Percentiles rank a stretch among this genome's conserved stretches.
These are phyloP conservation scores for slime mould (Dictyostelium discoideum) DNA, from an alignment of 78 protist species.

Conservation along the genomic window DNA sequence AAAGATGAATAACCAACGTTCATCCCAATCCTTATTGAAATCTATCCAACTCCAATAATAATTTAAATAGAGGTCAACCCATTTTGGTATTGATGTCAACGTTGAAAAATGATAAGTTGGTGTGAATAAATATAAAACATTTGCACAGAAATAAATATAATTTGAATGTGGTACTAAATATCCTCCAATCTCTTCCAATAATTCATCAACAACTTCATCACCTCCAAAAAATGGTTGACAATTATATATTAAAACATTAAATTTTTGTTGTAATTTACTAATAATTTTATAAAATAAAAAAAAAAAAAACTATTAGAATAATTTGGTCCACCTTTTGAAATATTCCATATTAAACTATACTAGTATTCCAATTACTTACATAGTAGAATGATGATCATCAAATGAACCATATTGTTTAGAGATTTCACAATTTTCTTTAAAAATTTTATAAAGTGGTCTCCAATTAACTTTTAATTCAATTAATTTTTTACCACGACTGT, in stretches of 20 bases:
- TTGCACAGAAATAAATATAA: background rate
- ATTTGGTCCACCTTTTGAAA: no score
- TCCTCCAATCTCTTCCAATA: background rate
- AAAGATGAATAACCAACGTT: conserved; percentile 13
- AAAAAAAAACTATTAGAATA: background rate
- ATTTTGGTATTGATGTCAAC: background rate
- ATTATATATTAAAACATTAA: background rate
- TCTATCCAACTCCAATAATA: conserved; percentile 41
- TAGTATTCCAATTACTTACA: background rate
- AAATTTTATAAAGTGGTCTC: conserved; percentile 28
- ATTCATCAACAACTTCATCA: background rate
- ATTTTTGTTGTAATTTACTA: background rate
- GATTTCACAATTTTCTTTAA: background rate
- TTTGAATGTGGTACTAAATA: conserved; percentile 32
- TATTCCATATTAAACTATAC: no score
- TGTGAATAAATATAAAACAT: background rate
- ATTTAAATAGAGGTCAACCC: background rate
- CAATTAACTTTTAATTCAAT: conserved; percentile 48
- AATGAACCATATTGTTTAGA: background rate
- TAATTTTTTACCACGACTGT: conserved; percentile 17
- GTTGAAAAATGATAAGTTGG: conserved; percentile 46
- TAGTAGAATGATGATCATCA: background rate
- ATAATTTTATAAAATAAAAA: background rate
- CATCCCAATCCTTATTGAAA: conserved; percentile 32
- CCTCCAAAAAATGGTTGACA: conserved; percentile 40